Evolutionary conservation across 495 filamentous ascomycete species (phyloP), one percentile per base, ranked within the genome.

Genomic region (Oleoguttula mirabilis): DNA sequence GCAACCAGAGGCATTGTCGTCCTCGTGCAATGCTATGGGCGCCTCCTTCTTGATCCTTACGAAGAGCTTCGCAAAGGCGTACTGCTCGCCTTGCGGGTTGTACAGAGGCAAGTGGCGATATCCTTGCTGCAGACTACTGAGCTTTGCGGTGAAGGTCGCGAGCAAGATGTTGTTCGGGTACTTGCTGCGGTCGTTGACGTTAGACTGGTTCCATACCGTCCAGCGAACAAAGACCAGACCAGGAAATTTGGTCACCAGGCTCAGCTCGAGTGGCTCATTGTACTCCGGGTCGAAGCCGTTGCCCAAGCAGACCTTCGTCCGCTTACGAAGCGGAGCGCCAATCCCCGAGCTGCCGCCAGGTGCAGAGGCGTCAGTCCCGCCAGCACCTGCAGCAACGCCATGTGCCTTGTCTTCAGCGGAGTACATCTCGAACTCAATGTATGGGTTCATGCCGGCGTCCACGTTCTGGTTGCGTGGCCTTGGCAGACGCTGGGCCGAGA

Each of bases 41-140:
- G 36, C 21, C 16, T 75, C 67, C 49, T 79, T 85, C 41, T 76
- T 74, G 60, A 96, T 82, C 44, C 74, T 75, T 60, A 85, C 90
- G 63, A 98, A 94, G 24, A 98, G 65, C 0, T 84, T 92, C n/a
- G 90, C 93, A 60, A 92, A 92, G 17, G 93, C 67, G 58, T 86
- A 95, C 47, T 83, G 84, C 41, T 95, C 86, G 39, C 88, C 90
- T 43, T 84, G 81, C 32, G 72, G 69, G 60, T 94, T 83, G 54
- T 79, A 79, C n/a, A 98, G 69, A n/a, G 88, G 90, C 28, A 98
- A 70, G 50, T 94, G 92, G 36, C 88, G 88, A 55, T 92, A 98
- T n/a, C 90, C 90, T 60, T 93, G 78, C 52, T 88, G 84, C 20
- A 98, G 69, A 47, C 76, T 86, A 64, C 67, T 80, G 32, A 98